These are phyloP conservation scores for Penicillium fuscoglaucum DNA, from an alignment of 2,329 filamentous ascomycete genomes.

Conservation along the genomic window DNA sequence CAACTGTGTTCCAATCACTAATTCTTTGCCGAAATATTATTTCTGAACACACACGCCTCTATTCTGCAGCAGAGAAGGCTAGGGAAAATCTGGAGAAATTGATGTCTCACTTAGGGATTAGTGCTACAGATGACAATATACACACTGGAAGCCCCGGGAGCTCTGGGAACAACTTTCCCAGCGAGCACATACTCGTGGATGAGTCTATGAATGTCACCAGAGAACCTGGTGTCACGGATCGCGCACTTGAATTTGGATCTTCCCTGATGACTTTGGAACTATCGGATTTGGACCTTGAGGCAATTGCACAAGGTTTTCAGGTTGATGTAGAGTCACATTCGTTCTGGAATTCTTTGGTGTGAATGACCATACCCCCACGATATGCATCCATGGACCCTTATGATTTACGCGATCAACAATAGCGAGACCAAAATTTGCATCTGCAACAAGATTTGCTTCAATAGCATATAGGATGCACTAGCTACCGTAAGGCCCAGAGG, in stretches of 20 bases:
- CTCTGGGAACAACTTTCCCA: background rate
- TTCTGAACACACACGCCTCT: conserved; percentile 21
- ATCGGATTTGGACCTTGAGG: conserved; percentile 30
- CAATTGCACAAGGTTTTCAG: conserved; percentile 30
- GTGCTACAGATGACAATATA: conserved; percentile 2
- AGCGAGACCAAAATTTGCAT: background rate
- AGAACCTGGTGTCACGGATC: background rate
- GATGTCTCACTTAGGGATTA: conserved; percentile 21
- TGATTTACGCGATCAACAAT: background rate
- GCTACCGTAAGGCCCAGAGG: conserved; percentile 3
- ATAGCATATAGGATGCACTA: background rate
- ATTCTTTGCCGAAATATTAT: conserved; percentile 24
- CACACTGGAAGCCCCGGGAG: background rate
- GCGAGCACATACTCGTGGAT: conserved; percentile 1
- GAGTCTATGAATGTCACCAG: conserved; percentile 2
- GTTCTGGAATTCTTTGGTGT: conserved; percentile 22
- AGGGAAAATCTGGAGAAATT: conserved; percentile 24
- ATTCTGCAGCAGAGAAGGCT: conserved; percentile 27
- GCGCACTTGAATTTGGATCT: conserved; percentile 10
- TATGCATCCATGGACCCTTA: background rate
- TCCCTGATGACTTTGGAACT: conserved; percentile 21
- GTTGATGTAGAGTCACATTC: conserved; percentile 26
- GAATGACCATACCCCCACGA: background rate
- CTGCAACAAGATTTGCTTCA: background rate
- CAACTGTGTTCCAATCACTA: conserved; percentile 31